Evolutionary conservation across 2,329 filamentous ascomycete species (phyloP).

Genomic region (Orbilia ellipsospora): DNA sequence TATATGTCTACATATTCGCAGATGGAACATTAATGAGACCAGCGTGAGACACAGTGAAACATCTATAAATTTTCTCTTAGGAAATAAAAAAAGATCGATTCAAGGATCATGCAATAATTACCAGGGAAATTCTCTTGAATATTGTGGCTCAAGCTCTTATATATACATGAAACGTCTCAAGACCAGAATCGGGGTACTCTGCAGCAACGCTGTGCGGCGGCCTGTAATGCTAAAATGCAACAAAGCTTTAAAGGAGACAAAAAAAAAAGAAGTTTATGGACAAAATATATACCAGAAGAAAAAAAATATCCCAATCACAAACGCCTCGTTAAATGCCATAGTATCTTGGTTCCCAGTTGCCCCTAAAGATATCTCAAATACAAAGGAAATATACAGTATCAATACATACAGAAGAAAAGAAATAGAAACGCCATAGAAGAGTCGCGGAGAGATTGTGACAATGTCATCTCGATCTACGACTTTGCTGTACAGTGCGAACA

Average conservation of each 20-base stretch:
- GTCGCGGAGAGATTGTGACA: conserved; percentile 20
- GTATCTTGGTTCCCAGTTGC: conserved; percentile 22
- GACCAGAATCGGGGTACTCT: no score
- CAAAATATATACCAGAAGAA: conserved; percentile 3
- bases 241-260: not conserved
- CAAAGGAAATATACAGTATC: conserved; percentile 21
- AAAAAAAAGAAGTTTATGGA: conserved; percentile 10
- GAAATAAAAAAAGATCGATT: no score
- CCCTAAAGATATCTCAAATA: conserved; percentile 15
- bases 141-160: no score
- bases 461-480: conserved; percentile 41
- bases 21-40: no score
- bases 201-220: no score
- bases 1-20: no score
- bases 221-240: not conserved
- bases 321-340: conserved; percentile 52
- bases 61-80: no score
- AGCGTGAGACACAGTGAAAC: no score
- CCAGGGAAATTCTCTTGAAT: no score
- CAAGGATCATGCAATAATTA: no score
- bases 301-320: conserved; percentile 21
- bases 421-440: conserved; percentile 12
- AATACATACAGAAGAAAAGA: conserved; percentile 45
- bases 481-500: conserved; percentile 40
- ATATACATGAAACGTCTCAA: no score